phyloP scores from a whole-genome alignment of 2,329 filamentous ascomycete genomes.

The Byssothecium circinans region DNA sequence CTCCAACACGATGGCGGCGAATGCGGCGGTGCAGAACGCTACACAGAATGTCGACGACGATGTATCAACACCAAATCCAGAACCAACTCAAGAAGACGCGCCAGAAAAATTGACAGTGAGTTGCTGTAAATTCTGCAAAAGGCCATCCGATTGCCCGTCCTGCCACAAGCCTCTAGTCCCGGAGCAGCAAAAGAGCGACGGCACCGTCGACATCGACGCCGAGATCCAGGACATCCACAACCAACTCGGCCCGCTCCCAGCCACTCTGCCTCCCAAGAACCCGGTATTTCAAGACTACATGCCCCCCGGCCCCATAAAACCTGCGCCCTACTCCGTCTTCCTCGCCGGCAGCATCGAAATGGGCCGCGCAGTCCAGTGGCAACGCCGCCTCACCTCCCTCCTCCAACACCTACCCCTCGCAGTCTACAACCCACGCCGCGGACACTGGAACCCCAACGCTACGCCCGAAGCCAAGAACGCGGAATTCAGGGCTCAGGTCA shows the following conservation, averaged over 20 bases:
- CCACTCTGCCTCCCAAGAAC: conserved; percentile 9
- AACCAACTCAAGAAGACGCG: not conserved
- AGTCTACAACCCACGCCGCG: conserved; percentile 60
- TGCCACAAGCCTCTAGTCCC: not conserved
- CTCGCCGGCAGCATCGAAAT: conserved; percentile 61
- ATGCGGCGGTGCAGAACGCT: too few relatives aligned
- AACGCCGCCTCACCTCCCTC: conserved; percentile 45
- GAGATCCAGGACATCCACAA: conserved; percentile 20
- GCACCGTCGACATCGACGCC: conserved; percentile 22
- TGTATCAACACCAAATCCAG: too few relatives aligned
- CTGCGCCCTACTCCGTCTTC: conserved; percentile 52
- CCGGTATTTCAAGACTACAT: conserved; percentile 18
- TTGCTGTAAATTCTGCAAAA: conserved; percentile 7
- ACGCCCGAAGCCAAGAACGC: conserved; percentile 45
- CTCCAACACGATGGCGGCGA: conserved; percentile 5
- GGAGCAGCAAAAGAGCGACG: not conserved
- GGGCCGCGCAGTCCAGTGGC: conserved; percentile 55
- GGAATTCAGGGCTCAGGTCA: conserved; percentile 57
- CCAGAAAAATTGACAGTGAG: not conserved
- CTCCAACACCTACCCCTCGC: conserved; percentile 53
- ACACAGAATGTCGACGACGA: too few relatives aligned
- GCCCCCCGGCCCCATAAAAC: conserved; percentile 18
- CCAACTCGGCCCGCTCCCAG: conserved; percentile 21
- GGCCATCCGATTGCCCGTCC: conserved; percentile 4
- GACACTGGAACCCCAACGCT: conserved; percentile 60